A percentile compares a stretch with the other conserved stretches of the same genome.
Conservation (phyloP, 2,329 filamentous ascomycete species). For the Dactylellina haptotyla region DNA sequence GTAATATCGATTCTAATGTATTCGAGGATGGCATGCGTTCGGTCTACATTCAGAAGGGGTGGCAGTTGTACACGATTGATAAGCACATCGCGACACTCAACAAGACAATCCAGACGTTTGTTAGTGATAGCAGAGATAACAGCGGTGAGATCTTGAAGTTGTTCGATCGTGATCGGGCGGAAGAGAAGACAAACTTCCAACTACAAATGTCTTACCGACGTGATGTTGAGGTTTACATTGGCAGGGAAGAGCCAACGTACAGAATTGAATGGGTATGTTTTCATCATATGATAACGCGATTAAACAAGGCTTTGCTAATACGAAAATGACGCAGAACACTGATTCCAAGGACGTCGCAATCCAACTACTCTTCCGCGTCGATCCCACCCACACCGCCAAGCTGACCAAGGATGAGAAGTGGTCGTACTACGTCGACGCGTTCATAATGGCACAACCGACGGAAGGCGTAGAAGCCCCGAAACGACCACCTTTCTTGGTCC, state of each 20-base stretch:
- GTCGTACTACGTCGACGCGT: conserved; percentile 96
- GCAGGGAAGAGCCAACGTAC: conserved; percentile 83
- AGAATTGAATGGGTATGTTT: conserved; percentile 79
- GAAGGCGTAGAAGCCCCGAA: conserved; percentile 75
- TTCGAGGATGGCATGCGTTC: conserved; percentile 91
- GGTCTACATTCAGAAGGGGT: conserved; percentile 89
- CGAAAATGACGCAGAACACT: too few relatives aligned
- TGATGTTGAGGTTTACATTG: conserved; percentile 56
- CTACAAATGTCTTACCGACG: conserved; percentile 57
- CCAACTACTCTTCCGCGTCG: conserved; percentile 74
- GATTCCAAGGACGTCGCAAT: conserved; percentile 74
- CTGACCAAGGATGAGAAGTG: conserved; percentile 87
- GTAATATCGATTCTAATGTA: conserved; percentile 80
- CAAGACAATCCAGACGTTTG: conserved; percentile 82
- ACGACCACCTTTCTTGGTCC: conserved; percentile 75
- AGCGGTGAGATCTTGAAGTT: conserved; percentile 80
- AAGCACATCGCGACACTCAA: conserved; percentile 84
- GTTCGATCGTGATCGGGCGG: conserved; percentile 78
- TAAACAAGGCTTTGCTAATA: too few relatives aligned
- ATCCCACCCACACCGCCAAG: conserved; percentile 84
- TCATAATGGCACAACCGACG: conserved; percentile 86
- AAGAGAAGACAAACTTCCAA: conserved; percentile 57
- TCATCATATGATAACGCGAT: conserved; percentile 55
- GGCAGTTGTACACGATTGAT: conserved; percentile 92
- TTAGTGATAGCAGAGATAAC: conserved; percentile 89